Evolutionary conservation across 345 rosid species (phyloP).

Genomic region (Pistacia atlantica): DNA sequence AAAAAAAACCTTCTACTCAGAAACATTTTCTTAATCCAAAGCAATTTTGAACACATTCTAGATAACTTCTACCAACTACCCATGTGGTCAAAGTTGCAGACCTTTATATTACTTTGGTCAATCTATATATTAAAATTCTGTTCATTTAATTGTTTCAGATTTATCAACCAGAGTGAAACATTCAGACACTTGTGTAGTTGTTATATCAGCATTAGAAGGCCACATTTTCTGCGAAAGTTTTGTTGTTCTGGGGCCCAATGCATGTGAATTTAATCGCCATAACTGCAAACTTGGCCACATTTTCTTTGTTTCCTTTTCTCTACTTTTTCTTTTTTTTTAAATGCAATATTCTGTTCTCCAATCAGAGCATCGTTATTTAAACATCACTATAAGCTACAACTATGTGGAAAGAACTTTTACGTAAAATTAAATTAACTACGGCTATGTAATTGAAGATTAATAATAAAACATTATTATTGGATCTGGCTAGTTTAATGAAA

Average conservation of each 20-base stretch:
- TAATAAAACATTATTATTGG: too few relatives aligned
- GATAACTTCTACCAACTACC: neutral
- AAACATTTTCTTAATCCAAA: too few relatives aligned
- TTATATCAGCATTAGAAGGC: conserved; percentile 6
- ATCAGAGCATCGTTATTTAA: conserved; percentile 5
- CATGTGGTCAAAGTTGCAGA: neutral
- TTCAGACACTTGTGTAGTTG: conserved; percentile 17
- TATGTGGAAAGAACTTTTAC: too few relatives aligned
- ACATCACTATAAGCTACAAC: neutral
- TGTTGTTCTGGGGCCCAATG: conserved; percentile 30
- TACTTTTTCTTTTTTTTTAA: conserved; percentile 1
- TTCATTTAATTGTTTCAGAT: conserved; percentile 12
- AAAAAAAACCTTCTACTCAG: too few relatives aligned
- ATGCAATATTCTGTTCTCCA: conserved; percentile 7
- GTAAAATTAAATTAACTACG: too few relatives aligned
- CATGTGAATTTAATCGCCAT: conserved; percentile 19
- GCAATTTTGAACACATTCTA: neutral
- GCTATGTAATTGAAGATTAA: too few relatives aligned
- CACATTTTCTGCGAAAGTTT: conserved; percentile 11
- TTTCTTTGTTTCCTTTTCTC: conserved; percentile 1
- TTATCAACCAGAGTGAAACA: conserved; percentile 17
- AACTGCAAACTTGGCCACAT: conserved; percentile 1
- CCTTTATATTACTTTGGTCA: neutral
- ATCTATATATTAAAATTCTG: neutral
- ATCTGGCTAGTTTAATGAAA: too few relatives aligned